These are phyloP conservation scores for Pichia sp. DNA, from an alignment of 1,139 yeast genomes.

Conservation along the genomic window DNA sequence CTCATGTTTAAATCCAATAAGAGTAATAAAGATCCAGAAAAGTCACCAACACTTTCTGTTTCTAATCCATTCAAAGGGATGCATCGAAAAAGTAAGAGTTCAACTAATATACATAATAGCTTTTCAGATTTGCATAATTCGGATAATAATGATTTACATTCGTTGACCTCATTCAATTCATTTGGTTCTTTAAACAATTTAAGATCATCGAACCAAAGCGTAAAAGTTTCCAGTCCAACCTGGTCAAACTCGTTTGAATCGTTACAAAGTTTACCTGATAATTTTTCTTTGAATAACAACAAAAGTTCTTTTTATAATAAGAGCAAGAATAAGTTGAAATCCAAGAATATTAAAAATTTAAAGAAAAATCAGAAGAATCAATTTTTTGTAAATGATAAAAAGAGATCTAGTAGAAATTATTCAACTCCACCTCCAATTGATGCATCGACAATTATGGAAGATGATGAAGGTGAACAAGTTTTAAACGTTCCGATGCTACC, in stretches of 20 bases:
- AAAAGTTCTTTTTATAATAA: neutral
- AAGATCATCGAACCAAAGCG: neutral
- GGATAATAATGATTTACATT: conserved; percentile 4
- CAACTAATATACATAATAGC: neutral
- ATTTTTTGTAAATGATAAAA: conserved; percentile 4
- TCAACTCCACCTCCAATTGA: conserved; percentile 6
- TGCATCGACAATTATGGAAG: conserved; percentile 20
- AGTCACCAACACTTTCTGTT: neutral
- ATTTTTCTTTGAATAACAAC: neutral
- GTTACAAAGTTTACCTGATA: conserved; percentile 9
- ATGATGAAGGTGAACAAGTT: conserved; percentile 20
- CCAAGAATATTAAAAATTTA: neutral
- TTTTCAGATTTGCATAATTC: neutral
- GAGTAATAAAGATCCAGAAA: neutral
- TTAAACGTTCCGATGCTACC: conserved; percentile 18
- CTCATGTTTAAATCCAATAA: neutral
- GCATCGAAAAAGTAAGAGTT: conserved; percentile 1
- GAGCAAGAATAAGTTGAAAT: neutral
- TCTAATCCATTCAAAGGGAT: neutral
- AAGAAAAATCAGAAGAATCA: conserved; percentile 1
- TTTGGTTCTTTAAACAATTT: conserved; percentile 1
- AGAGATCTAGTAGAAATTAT: conserved; percentile 1
- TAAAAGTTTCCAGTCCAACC: neutral
- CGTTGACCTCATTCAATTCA: conserved; percentile 5
- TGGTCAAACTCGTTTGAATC: conserved; percentile 9